Base-by-base conservation (phyloP, 1,284 basidiomycete genomes). In the Amylostereum areolatum region DNA sequence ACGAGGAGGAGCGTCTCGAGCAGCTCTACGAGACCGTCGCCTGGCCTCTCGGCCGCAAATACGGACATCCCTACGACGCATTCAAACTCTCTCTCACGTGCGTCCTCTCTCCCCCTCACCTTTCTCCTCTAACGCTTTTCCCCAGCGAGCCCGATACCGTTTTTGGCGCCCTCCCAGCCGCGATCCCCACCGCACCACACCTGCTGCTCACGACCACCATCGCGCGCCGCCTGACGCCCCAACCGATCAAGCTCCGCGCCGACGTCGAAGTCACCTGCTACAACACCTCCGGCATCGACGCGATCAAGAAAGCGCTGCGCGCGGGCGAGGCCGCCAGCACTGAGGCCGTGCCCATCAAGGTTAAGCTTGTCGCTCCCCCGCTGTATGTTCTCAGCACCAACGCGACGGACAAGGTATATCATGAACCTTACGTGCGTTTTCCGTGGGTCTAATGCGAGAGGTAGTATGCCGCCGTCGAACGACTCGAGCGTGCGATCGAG, bases 211-310 rank as follows among this genome's bases (percentile, higher is more conserved):
- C 82, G 59, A 71, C 81, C 53, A 97, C 93, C 45, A 97, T 99
- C 63, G 94, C 95, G 7, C 86, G 95, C 47, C 85, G 97, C 40
- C 77, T 99, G 50, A 99, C 96, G 2, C 97, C 96, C 10, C 97
- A 99, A 68, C 95, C 97, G 9, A 96, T 99, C 78, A 99, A 98
- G 74, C 83, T 99, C 48, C 92, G 96, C 63, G 93, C 97, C 24
- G 97, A 99, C 71, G 89, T 99, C 56, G 95, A 99, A 70, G 75
- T 99, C 48, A 97, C 94, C 37, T 99, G 96, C 70, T 99, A 97
- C 69, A 89, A 89, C 4, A 95, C 94, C 52, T 84, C 90, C 33
- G 97, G 97, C n/a, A 99, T 99, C 64, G 93, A 97, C 62, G 95
- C 96, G 2, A 97, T 99, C 70, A 94, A 94, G 71, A 85, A 84